phyloP scores from a whole-genome alignment of 2,329 filamentous ascomycete species.

The Nemania sp. region DNA sequence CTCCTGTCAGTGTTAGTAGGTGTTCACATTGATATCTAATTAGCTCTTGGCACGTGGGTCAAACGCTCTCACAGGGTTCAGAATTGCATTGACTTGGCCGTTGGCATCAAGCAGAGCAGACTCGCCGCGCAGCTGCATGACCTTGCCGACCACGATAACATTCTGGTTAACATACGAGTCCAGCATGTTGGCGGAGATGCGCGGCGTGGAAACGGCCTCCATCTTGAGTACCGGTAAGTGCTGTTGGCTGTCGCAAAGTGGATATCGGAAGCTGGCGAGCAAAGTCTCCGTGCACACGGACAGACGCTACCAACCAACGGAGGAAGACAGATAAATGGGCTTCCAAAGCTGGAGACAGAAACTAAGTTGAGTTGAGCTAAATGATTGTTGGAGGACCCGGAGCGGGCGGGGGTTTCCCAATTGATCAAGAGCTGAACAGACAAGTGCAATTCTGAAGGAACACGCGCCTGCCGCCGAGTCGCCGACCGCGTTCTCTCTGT shows the following conservation, averaged over 20 bases:
- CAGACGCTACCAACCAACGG: neutral
- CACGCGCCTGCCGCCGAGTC: neutral
- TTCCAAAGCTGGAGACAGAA: neutral
- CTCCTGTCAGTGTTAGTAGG: slow-evolving; percentile 56
- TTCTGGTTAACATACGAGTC: slow-evolving; percentile 73
- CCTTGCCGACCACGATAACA: slow-evolving; percentile 84
- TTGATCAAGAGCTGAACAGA: no score
- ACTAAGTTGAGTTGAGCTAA: neutral
- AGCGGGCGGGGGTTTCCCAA: neutral
- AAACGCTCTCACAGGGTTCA: slow-evolving; percentile 64
- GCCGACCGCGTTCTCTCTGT: neutral
- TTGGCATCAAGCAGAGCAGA: slow-evolving; percentile 78
- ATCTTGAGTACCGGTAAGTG: slow-evolving; percentile 49
- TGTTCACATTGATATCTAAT: neutral
- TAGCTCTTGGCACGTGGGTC: neutral
- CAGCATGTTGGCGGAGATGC: slow-evolving; percentile 80
- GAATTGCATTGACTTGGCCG: slow-evolving; percentile 71
- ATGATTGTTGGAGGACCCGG: neutral
- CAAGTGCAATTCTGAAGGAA: neutral
- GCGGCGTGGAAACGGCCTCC: slow-evolving; percentile 74
- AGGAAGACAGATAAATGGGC: neutral
- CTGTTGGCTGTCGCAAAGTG: slow-evolving; percentile 3
- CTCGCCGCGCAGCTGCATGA: slow-evolving; percentile 79
- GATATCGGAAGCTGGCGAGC: neutral
- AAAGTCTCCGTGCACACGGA: no score